Percentiles rank a stretch among this genome's conserved stretches.
phyloP scores from a whole-genome alignment of 495 filamentous ascomycete species.

The Annulohypoxylon nitens region DNA sequence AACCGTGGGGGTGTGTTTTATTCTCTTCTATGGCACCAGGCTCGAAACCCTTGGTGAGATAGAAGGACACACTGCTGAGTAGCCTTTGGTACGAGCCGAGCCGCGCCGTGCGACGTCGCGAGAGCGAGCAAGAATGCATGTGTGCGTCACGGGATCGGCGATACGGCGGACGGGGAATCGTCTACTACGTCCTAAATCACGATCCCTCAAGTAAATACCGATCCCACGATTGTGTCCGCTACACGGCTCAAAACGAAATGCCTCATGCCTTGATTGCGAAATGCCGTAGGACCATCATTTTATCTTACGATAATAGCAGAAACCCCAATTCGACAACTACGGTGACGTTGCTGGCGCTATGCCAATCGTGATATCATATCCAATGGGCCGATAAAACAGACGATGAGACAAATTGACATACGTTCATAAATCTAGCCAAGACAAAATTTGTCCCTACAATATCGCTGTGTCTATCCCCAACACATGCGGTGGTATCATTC shows the following conservation, averaged over 20 bases:
- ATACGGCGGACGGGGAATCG: background rate
- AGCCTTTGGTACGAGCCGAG: background rate
- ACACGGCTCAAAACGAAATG: no score
- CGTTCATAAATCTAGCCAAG: conserved; percentile 17
- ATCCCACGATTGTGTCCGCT: conserved; percentile 7
- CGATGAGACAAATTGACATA: conserved; percentile 5
- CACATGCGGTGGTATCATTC: conserved; percentile 40
- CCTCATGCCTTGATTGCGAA: background rate
- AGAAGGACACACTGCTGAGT: background rate
- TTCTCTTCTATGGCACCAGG: background rate
- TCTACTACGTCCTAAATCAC: conserved; percentile 10
- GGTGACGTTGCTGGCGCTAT: conserved; percentile 18
- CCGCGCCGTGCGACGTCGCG: conserved; percentile 28
- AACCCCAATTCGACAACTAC: conserved; percentile 28
- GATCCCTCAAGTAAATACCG: background rate
- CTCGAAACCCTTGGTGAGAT: background rate
- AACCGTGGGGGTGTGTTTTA: background rate
- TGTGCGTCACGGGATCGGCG: conserved; percentile 29
- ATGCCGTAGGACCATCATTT: background rate
- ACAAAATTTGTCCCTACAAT: background rate
- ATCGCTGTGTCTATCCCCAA: conserved; percentile 12
- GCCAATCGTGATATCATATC: conserved; percentile 14
- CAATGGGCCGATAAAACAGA: background rate
- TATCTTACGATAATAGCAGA: conserved; percentile 4
- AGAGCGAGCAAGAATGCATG: conserved; percentile 1